These are phyloP conservation scores for Akanthomyces dipterigenus DNA, from an alignment of 2,329 filamentous ascomycete genomes.

Conservation along the genomic window DNA sequence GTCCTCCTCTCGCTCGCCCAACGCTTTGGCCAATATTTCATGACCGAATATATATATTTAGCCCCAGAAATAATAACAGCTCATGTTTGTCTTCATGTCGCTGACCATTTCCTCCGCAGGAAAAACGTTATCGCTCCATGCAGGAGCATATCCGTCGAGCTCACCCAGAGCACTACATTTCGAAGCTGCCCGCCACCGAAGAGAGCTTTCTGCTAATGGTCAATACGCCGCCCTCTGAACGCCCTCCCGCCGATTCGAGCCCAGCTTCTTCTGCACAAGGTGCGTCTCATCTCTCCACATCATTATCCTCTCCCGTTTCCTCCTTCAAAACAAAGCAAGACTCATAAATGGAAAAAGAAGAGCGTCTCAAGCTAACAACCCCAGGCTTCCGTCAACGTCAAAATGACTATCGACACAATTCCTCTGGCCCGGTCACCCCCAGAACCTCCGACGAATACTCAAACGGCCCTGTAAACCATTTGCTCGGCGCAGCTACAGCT, in stretches of 20 bases:
- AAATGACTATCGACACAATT: conserved; percentile 60
- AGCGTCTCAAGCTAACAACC: background rate
- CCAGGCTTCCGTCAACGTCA: conserved; percentile 53
- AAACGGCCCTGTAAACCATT: conserved; percentile 30
- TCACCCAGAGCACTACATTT: conserved; percentile 94
- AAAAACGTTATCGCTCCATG: conserved; percentile 96
- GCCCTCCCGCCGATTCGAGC: conserved; percentile 34
- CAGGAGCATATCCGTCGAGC: conserved; percentile 98
- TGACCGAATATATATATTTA: background rate
- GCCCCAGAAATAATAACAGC: background rate
- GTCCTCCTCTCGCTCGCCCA: background rate
- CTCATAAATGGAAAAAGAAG: background rate
- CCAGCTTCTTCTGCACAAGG: conserved; percentile 27
- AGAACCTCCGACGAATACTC: conserved; percentile 63
- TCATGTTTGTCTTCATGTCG: conserved; percentile 13
- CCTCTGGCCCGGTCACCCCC: conserved; percentile 61
- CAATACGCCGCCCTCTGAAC: conserved; percentile 74
- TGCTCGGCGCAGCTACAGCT: conserved; percentile 59
- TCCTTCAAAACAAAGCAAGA: too few species aligned
- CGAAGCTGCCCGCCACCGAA: conserved; percentile 94
- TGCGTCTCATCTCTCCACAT: conserved; percentile 18
- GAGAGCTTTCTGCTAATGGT: conserved; percentile 98
- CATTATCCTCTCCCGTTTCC: conserved; percentile 14
- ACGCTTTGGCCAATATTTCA: background rate
- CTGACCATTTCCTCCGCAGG: conserved; percentile 36